Evolutionary conservation across 495 filamentous ascomycete species (phyloP), one percentile per base, ranked within the genome.

Genomic region (Extremus antarcticus): DNA sequence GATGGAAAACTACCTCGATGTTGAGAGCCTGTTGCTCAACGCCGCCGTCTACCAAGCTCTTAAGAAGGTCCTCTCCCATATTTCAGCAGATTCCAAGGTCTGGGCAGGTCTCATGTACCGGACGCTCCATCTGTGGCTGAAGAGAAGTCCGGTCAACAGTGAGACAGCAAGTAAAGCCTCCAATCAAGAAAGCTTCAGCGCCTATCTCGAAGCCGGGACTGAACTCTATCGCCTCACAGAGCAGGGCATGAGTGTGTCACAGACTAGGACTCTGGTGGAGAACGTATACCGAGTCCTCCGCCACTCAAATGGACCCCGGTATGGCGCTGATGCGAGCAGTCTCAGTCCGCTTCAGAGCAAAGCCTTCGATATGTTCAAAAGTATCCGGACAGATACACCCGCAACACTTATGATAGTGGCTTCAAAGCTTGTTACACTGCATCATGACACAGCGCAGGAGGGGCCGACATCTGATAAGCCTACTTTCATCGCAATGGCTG

Each of bases 401-500:
- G 75, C 83, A 4, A 75, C 78, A 2, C 73, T 94, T 53, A 76
- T 94, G 50, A 69, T 73, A 35, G 79, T 83, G 45, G 74, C 90
- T 16, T 76, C 86, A 4, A 76, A 85, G 35, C 78, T 94, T 43
- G 78, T 80, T 19, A 80, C 78, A 0, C 64, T 98, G 15, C 79
- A 88, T 2, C 87, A 85, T 64, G 64, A 47, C 40, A 54, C n/a
- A 10, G 40, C 49, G 17, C 21, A 32, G 13, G 17, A 24, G 22
- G 17, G 57, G 46, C 13, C 47, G 40, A 4, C 35, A 41, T 45
- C 56, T 22, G 53, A 63, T 13, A 51, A 55, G 1, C 82, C 85
- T 1, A 89, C 87, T 1, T 96, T 86, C 64, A 80, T 98, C 47
- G 89, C 92, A 17, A 78, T 97, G 63, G 90, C 90, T 0, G 94